phyloP scores from a whole-genome alignment of 345 rosid genomes.

The Bruguiera parviflora region DNA sequence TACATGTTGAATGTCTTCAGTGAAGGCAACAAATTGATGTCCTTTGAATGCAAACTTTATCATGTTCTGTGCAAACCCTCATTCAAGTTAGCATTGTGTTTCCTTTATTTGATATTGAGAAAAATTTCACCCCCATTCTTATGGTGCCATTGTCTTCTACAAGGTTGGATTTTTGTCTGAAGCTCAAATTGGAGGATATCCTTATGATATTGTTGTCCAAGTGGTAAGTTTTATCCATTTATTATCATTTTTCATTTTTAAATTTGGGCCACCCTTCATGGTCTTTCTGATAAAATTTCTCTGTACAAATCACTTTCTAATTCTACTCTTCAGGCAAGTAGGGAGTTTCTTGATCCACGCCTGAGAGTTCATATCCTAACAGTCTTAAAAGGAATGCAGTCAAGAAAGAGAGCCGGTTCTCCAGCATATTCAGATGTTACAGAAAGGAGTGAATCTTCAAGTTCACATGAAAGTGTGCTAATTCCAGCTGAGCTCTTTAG shows the following conservation, averaged over 20 bases:
- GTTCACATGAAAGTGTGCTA: slow-evolving; percentile 51
- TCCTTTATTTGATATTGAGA: slow-evolving; percentile 5
- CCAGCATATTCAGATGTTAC: slow-evolving; percentile 42
- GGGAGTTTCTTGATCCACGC: slow-evolving; percentile 85
- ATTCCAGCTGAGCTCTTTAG: slow-evolving; percentile 78
- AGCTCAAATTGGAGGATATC: slow-evolving; percentile 93
- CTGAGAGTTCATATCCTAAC: slow-evolving; percentile 81
- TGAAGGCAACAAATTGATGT: no score
- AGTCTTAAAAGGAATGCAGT: slow-evolving; percentile 77
- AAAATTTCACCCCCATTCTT: slow-evolving; percentile 20
- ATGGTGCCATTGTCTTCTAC: slow-evolving; percentile 28
- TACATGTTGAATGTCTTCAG: no score
- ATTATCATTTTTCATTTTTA: background rate
- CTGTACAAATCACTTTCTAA: slow-evolving; percentile 18
- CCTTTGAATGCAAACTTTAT: no score
- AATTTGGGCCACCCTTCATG: background rate
- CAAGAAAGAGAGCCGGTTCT: slow-evolving; percentile 57
- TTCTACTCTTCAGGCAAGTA: slow-evolving; percentile 57
- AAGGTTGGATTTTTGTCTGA: slow-evolving; percentile 96
- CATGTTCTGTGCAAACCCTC: no score
- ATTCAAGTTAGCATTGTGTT: background rate
- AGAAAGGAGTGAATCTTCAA: slow-evolving; percentile 42
- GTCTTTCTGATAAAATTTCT: slow-evolving; percentile 7
- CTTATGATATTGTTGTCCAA: slow-evolving; percentile 72
- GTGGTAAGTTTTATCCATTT: slow-evolving; percentile 52